Base-by-base conservation (phyloP, 2,329 filamentous ascomycete species). In the Huntiella decipiens region DNA sequence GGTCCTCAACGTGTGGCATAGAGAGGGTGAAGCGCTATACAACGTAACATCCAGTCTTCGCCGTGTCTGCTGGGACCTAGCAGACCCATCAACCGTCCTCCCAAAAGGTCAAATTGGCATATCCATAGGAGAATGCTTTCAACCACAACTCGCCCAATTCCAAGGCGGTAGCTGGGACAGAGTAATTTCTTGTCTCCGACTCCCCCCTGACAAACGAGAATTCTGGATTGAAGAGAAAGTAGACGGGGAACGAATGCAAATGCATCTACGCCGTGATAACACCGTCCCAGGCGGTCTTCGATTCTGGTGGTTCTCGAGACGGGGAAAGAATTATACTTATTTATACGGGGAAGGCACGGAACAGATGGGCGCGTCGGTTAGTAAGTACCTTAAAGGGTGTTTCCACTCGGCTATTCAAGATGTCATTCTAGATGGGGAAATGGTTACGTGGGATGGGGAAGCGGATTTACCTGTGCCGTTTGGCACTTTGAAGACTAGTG, bases 191-290 rank as follows among this genome's bases (percentile, higher is more conserved):
- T 77, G 70, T 46, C 61, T 79, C 61, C 72, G 74, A 2, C 67
- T 71, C 0, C 79, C 74, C 0, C 72, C 79, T 17, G 77, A 83
- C 0, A 78, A 92, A 44, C 66, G 71, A 0, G 75, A 81, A 6
- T 98, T 92, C 56, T 96, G 87, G 86, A 91, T 96, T 41, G 91
- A 98, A 60, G 91, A 98, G 63, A 98, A 98, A 61, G 67, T 98
- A 6, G 91, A 98, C 54, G 91, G 91, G 1, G 91, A 98, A 62
- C 75, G 91, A 19, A 95, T 98, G 79, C 91, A 98, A 60, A 70
- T 98, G 58, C 91, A 98, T 60, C 87, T 96, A 81, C 61, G 74
- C 10, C 68, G 81, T 48, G 84, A 95, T 53, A 64, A 75, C 3
- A 62, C 60, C 1, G 64, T 76, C 1, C 70, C 74, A 0, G 85